phyloP scores from a whole-genome alignment of 2,329 filamentous ascomycete species.

The Epichloe sibirici region DNA sequence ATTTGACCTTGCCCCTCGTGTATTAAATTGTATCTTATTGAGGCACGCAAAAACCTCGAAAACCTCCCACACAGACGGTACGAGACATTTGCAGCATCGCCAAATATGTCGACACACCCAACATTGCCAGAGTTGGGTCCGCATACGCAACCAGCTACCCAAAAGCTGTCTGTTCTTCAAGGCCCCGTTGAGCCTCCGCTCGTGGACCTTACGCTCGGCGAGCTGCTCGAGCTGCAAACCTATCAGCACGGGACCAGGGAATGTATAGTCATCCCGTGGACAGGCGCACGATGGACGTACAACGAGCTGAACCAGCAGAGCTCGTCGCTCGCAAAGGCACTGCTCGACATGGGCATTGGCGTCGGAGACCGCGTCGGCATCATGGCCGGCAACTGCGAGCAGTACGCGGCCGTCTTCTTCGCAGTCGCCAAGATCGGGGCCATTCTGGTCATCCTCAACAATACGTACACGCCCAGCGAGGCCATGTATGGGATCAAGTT shows the following conservation, averaged over 20 bases:
- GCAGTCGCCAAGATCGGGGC: slow-evolving; percentile 55
- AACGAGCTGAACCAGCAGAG: slow-evolving; percentile 51
- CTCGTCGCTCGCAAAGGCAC: slow-evolving; percentile 48
- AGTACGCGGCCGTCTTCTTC: slow-evolving; percentile 71
- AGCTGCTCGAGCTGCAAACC: slow-evolving; percentile 60
- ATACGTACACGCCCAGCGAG: slow-evolving; percentile 66
- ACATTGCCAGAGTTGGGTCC: neutral
- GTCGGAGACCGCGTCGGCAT: slow-evolving; percentile 61
- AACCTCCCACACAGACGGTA: no score
- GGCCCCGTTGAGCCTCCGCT: slow-evolving; percentile 58
- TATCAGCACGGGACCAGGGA: slow-evolving; percentile 52
- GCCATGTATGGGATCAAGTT: slow-evolving; percentile 60
- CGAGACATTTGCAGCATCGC: no score
- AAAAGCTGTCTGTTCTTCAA: slow-evolving; percentile 45
- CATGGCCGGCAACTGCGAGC: slow-evolving; percentile 67
- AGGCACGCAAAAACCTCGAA: no score
- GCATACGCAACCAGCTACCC: slow-evolving; percentile 6
- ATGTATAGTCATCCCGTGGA: slow-evolving; percentile 65
- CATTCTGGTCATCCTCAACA: slow-evolving; percentile 67
- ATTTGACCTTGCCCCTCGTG: no score
- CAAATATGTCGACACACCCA: neutral
- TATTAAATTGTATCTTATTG: no score
- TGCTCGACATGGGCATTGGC: slow-evolving; percentile 54
- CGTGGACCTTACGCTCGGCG: slow-evolving; percentile 58
- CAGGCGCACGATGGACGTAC: slow-evolving; percentile 61